These are phyloP conservation scores for Coniosporium tulheliwenetii DNA, from an alignment of 2,329 filamentous ascomycete genomes.

Conservation along the genomic window DNA sequence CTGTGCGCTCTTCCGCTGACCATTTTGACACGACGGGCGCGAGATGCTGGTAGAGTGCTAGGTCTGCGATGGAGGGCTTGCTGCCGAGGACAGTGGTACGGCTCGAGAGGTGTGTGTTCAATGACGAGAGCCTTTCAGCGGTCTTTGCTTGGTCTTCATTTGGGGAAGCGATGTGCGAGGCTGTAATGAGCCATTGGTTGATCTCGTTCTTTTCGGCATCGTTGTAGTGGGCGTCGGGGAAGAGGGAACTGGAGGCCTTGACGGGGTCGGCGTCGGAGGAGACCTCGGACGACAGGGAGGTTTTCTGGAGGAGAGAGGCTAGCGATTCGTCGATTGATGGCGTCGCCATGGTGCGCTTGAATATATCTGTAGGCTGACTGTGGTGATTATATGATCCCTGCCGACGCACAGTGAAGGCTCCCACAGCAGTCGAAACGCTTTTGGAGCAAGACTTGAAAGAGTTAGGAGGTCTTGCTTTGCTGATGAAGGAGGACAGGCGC, in stretches of 20 bases:
- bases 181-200: slow-evolving; percentile 72
- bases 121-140: slow-evolving; percentile 53
- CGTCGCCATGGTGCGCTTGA: slow-evolving; percentile 2
- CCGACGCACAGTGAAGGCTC: no score
- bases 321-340: slow-evolving; percentile 15
- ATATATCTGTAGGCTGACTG: not conserved
- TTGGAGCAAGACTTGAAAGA: no score
- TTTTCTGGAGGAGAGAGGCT: slow-evolving; percentile 13
- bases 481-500: no score
- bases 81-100: slow-evolving; percentile 78
- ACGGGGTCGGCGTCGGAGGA: slow-evolving; percentile 10
- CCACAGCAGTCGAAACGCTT: no score
- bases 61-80: slow-evolving; percentile 79
- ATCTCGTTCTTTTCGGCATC: slow-evolving; percentile 73
- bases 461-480: no score
- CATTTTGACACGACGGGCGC: slow-evolving; percentile 64
- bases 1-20: slow-evolving; percentile 75
- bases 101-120: slow-evolving; percentile 77
- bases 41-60: slow-evolving; percentile 67
- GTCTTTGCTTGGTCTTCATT: slow-evolving; percentile 41
- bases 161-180: slow-evolving; percentile 49
- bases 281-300: slow-evolving; percentile 16
- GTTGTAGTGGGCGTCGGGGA: slow-evolving; percentile 42
- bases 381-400: not conserved
- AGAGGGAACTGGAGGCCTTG: slow-evolving; percentile 18